Evolutionary conservation across 768 basidiomycete species (phyloP).

Genomic region (Goffeauzyma gilvescens): DNA sequence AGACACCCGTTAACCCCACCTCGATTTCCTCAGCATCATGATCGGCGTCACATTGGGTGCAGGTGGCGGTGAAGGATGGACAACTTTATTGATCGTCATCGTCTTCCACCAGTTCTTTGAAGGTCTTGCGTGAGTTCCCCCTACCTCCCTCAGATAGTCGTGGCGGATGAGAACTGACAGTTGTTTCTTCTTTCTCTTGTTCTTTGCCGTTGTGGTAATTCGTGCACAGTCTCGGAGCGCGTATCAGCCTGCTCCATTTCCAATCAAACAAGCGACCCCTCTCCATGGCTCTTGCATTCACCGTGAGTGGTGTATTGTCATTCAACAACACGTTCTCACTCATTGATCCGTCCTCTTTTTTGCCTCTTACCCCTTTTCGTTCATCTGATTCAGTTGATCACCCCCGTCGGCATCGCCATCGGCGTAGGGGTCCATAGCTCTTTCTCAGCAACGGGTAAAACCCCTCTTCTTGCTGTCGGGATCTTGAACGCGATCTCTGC

Average conservation of each 20-base stretch:
- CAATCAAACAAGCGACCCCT: constrained; percentile 12
- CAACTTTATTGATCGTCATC: constrained; percentile 28
- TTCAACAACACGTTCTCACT: background rate
- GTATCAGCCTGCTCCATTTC: constrained; percentile 18
- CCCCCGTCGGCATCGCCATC: constrained; percentile 26
- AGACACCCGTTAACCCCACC: background rate
- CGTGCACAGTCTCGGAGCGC: constrained; percentile 15
- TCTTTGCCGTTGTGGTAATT: too few relatives aligned
- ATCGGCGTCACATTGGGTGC: constrained; percentile 29
- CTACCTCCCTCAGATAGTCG: background rate
- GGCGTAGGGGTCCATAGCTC: constrained; percentile 9
- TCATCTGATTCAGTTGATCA: constrained; percentile 14
- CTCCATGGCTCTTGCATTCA: constrained; percentile 19
- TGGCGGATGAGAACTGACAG: background rate
- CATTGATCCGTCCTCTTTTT: too few relatives aligned
- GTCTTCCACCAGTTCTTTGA: constrained; percentile 28
- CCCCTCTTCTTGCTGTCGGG: constrained; percentile 14
- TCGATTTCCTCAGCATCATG: constrained; percentile 22
- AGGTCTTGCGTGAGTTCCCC: constrained; percentile 14
- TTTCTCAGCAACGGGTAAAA: constrained; percentile 8
- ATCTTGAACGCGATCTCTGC: constrained; percentile 16
- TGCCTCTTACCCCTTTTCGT: too few relatives aligned
- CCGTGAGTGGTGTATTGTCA: background rate
- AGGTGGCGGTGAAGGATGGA: constrained; percentile 24
- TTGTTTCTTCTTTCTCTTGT: too few relatives aligned